A percentile compares a stretch with the other conserved stretches of the same genome.
Conservation (phyloP, 2,329 filamentous ascomycete species). For the Elsinoe ampelina region DNA sequence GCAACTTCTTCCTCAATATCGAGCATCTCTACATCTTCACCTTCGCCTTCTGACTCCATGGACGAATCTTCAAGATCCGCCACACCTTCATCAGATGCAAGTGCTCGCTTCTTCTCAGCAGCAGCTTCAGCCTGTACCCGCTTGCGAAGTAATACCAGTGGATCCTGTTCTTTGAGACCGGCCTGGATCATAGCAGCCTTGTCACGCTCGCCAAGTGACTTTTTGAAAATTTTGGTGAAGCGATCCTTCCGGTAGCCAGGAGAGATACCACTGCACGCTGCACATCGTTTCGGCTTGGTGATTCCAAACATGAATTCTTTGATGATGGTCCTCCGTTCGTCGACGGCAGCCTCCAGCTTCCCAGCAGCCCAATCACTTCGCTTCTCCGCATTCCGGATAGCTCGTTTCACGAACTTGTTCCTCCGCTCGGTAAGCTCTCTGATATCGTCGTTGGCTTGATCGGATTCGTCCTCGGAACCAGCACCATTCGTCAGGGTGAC, state of each 20-base stretch:
- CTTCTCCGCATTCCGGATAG: conserved; percentile 52
- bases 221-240: conserved; percentile 89
- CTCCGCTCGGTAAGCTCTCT: conserved; percentile 46
- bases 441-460: conserved; percentile 49
- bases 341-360: conserved; percentile 76
- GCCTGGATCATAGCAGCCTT: conserved; percentile 64
- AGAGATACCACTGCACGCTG: conserved; percentile 58
- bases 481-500: conserved; percentile 13
- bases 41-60: conserved; percentile 28
- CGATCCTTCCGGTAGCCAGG: conserved; percentile 81
- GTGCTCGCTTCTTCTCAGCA: conserved; percentile 37
- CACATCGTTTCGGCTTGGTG: conserved; percentile 59
- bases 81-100: conserved; percentile 58
- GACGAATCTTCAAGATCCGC: conserved; percentile 53
- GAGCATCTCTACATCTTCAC: conserved; percentile 25
- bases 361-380: conserved; percentile 41
- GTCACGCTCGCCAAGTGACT: conserved; percentile 63
- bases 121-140: conserved; percentile 33
- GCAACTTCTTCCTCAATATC: conserved; percentile 34
- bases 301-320: conserved; percentile 74
- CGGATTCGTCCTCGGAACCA: conserved; percentile 46
- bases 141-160: conserved; percentile 52
- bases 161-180: conserved; percentile 60
- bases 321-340: conserved; percentile 65
- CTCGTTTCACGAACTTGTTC: conserved; percentile 61